Conservation (phyloP, 306 rosid genomes). For the Hippophae tibetana region DNA sequence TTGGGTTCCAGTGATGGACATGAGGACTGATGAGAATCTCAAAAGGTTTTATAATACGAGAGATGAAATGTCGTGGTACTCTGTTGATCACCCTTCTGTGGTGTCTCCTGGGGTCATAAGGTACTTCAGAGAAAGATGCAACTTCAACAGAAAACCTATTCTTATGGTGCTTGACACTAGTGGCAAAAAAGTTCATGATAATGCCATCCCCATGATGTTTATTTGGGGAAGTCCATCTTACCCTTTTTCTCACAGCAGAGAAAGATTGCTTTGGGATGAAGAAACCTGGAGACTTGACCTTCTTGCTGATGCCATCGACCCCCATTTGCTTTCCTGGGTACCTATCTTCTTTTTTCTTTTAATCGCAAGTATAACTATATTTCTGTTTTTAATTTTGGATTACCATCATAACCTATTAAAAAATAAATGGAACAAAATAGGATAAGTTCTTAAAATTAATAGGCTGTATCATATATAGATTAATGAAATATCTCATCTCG, state of each 20-base stretch:
- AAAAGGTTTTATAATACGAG: slow-evolving; percentile 18
- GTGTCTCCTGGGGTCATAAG: slow-evolving; percentile 27
- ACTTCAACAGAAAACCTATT: slow-evolving; percentile 37
- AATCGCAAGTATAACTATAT: too few species aligned
- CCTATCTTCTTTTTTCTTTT: not conserved
- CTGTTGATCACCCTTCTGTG: slow-evolving; percentile 33
- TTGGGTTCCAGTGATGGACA: slow-evolving; percentile 51
- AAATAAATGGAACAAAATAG: too few species aligned
- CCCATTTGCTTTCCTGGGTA: slow-evolving; percentile 35
- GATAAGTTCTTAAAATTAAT: too few species aligned
- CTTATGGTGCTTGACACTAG: slow-evolving; percentile 48
- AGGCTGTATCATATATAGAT: too few species aligned
- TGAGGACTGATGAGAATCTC: slow-evolving; percentile 13
- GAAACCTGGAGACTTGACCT: slow-evolving; percentile 45
- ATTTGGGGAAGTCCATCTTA: slow-evolving; percentile 61
- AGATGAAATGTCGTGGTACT: slow-evolving; percentile 42
- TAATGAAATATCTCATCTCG: too few species aligned
- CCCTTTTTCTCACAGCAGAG: slow-evolving; percentile 41
- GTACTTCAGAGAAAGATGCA: slow-evolving; percentile 47
- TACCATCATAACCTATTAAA: too few species aligned
- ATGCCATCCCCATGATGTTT: slow-evolving; percentile 69
- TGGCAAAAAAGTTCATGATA: slow-evolving; percentile 41
- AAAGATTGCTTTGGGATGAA: slow-evolving; percentile 46
- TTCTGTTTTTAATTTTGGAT: too few species aligned
- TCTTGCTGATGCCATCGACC: slow-evolving; percentile 39